A percentile compares a stretch with the other conserved stretches of the same genome.
These are phyloP conservation scores for Sphaerulina vaccinii DNA, from an alignment of 2,329 filamentous ascomycete species.

Conservation along the genomic window DNA sequence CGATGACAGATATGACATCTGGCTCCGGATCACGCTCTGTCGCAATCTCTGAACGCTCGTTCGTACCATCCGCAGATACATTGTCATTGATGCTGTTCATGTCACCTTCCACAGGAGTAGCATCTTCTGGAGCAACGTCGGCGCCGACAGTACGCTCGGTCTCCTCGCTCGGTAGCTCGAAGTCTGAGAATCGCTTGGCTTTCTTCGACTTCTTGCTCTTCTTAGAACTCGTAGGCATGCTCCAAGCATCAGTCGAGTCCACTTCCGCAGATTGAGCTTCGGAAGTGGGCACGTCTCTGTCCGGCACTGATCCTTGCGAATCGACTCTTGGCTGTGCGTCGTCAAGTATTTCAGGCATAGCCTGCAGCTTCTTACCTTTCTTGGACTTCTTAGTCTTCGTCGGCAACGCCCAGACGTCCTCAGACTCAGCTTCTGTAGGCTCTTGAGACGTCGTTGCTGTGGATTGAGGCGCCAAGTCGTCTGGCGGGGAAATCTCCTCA, in stretches of 20 bases:
- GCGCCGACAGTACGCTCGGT: background rate
- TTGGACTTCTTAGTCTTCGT: constrained; percentile 8
- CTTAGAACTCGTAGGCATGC: constrained; percentile 23
- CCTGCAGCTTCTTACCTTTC: constrained; percentile 3
- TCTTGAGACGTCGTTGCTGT: constrained; percentile 7
- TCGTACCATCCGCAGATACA: background rate
- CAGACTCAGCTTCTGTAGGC: constrained; percentile 6
- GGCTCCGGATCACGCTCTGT: too few species aligned
- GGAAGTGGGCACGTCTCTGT: background rate
- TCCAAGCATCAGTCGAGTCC: constrained; percentile 4
- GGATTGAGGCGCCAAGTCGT: constrained; percentile 5
- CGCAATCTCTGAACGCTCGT: background rate
- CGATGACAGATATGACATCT: too few species aligned
- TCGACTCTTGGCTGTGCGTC: background rate
- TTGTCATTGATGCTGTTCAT: background rate
- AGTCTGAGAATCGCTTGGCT: constrained; percentile 3
- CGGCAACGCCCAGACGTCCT: constrained; percentile 4
- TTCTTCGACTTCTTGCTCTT: constrained; percentile 31
- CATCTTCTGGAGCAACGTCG: too few species aligned
- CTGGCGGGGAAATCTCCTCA: background rate
- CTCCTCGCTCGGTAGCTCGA: constrained; percentile 4
- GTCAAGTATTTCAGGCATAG: background rate
- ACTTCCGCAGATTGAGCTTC: background rate
- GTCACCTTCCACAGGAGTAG: background rate
- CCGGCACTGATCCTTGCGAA: background rate